Conservation (phyloP, 306 rosid species). For the Nissolia schottii region DNA sequence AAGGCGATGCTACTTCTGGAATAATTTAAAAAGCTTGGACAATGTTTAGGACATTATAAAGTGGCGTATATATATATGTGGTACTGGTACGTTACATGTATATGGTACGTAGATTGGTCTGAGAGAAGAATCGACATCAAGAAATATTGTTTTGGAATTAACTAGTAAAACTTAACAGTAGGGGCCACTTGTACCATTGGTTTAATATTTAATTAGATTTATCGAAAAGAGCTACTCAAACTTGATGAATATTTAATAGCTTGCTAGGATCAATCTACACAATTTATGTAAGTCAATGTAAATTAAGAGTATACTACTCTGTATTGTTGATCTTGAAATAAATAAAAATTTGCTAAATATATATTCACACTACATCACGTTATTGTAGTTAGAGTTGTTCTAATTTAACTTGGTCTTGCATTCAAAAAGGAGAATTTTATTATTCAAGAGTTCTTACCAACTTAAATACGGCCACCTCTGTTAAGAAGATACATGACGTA, state of each 20-base stretch:
- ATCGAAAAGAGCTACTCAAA: neutral
- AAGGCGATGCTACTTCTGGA: neutral
- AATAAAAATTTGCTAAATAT: neutral
- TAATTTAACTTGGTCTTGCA: no score
- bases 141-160: neutral
- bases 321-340: neutral
- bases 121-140: neutral
- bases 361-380: neutral
- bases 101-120: neutral
- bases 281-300: neutral
- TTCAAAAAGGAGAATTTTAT: no score
- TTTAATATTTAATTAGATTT: neutral
- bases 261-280: neutral
- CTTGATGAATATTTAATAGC: neutral
- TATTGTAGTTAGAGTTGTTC: no score
- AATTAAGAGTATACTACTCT: neutral
- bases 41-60: neutral
- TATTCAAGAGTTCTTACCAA: no score
- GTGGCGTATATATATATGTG: neutral
- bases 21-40: conserved; percentile 1
- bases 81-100: neutral
- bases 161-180: no score
- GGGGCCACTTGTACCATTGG: neutral
- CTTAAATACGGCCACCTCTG: no score
- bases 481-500: no score